Base-by-base conservation (phyloP, 306 rosid genomes). In the Quercus rubra region DNA sequence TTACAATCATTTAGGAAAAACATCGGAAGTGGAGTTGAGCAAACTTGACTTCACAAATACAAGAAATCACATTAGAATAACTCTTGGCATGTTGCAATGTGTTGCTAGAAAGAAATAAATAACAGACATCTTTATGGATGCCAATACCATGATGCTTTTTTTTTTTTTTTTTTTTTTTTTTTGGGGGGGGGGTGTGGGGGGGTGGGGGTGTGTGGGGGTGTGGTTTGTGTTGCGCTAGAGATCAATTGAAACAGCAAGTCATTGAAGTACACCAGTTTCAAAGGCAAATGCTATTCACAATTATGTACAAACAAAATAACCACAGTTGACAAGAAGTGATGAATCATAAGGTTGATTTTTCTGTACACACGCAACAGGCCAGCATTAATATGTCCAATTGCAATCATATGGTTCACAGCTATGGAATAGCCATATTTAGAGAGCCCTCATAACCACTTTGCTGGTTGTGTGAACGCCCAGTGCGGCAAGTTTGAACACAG, bases 381-480 rank as follows among this genome's bases (percentile, higher is more conserved):
- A 20, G 76, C 52, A 68, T 54, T 23, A 25, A 64, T 46, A 69
- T 59, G 72, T 80, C 81, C 83, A 57, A 18, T 58, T 27, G 57
- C 23, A 38, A 71, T 56, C 63, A 49, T 52, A 28, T 15, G n/a
- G 57, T 71, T 23, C 23, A 23, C 23, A 23, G 23, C 23, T 23
- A 23, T 23, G 23, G 23, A 23, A 23, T 23, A 23, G 23, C 23
- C 23, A 23, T 23, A 23, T 23, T 23, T 23, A 23, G 23, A 23
- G 23, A 23, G 23, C 23, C 86, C 77, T 85, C 84, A 95, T 80
- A 75, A 90, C 86, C 49, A 82, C 83, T 90, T 91, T 93, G 81
- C 94, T 86, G 74, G 91, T 84, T 27, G 83, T 31, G 61, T 90
- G 94, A 74, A 90, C 80, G 31, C 98, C 98, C 84, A 80, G 79